Conservation (phyloP, 2,329 filamentous ascomycete genomes). For the Huntiella abstrusa region DNA sequence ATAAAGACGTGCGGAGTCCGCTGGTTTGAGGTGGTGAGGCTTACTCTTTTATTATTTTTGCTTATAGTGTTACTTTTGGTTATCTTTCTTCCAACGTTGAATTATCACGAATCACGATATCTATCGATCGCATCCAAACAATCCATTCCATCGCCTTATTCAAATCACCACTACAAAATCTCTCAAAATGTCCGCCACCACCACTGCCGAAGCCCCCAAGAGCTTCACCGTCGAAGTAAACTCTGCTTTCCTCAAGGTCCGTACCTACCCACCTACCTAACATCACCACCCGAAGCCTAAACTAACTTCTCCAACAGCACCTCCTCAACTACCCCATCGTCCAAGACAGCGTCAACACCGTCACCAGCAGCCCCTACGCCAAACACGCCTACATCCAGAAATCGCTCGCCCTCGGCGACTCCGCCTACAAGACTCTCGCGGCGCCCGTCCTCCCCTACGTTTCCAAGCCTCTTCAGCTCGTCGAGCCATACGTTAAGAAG, state of each 20-base stretch:
- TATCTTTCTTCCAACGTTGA: too few species aligned
- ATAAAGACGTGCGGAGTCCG: too few species aligned
- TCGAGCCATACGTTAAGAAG: conserved; percentile 68
- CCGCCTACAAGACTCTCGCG: conserved; percentile 57
- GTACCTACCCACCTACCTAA: conserved; percentile 6
- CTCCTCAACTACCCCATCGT: conserved; percentile 70
- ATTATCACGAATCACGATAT: background rate
- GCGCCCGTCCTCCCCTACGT: conserved; percentile 57
- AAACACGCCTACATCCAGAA: conserved; percentile 67
- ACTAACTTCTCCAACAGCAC: conserved; percentile 37
- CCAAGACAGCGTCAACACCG: conserved; percentile 44
- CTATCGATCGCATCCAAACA: background rate
- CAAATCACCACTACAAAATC: background rate
- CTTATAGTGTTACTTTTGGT: too few species aligned
- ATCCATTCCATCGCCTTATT: background rate
- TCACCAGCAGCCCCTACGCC: conserved; percentile 43
- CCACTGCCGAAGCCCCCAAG: background rate
- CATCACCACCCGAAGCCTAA: background rate
- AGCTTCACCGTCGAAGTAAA: conserved; percentile 15
- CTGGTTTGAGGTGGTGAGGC: too few species aligned
- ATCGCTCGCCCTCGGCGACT: conserved; percentile 56
- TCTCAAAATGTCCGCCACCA: conserved; percentile 19
- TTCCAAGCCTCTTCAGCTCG: conserved; percentile 55
- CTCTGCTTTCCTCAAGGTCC: conserved; percentile 33
- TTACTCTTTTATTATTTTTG: too few species aligned